Percentiles rank a stretch among this genome's conserved stretches.
Conservation (phyloP, 441 rosid genomes). For the Corymbia citriodora region DNA sequence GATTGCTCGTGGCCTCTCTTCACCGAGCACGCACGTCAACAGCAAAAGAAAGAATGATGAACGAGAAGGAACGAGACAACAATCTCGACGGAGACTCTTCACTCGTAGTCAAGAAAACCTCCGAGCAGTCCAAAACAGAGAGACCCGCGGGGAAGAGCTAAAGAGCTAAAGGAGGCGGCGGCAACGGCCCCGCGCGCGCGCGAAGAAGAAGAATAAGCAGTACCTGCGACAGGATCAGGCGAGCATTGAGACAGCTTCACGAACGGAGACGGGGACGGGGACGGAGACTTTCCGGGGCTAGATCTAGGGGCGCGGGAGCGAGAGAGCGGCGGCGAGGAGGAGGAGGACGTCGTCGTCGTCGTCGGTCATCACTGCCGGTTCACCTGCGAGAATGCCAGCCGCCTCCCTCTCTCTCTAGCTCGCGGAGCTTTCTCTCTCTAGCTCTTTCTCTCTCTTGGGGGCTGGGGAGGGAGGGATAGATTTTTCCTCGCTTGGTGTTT, state of each 20-base stretch:
- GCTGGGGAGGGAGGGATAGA: background rate
- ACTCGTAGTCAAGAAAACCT: background rate
- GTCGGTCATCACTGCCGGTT: background rate
- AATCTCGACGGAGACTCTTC: background rate
- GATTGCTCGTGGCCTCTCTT: background rate
- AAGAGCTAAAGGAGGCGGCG: background rate
- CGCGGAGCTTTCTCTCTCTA: background rate
- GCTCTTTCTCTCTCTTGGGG: background rate
- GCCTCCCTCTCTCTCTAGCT: background rate
- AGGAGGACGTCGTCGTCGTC: background rate
- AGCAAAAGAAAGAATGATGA: background rate
- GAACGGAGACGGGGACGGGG: background rate
- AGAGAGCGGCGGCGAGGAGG: background rate
- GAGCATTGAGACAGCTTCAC: background rate
- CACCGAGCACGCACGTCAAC: background rate
- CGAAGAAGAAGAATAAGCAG: background rate
- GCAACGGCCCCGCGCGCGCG: background rate
- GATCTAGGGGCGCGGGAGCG: background rate
- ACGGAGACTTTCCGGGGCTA: background rate
- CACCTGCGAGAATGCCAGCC: background rate
- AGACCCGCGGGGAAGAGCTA: background rate
- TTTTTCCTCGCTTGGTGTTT: conserved; percentile 9
- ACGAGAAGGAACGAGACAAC: background rate
- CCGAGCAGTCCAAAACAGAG: background rate
- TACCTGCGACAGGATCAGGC: background rate